Conservation (phyloP, 2,329 filamentous ascomycete genomes). For the Neopestalotiopsis rosae region DNA sequence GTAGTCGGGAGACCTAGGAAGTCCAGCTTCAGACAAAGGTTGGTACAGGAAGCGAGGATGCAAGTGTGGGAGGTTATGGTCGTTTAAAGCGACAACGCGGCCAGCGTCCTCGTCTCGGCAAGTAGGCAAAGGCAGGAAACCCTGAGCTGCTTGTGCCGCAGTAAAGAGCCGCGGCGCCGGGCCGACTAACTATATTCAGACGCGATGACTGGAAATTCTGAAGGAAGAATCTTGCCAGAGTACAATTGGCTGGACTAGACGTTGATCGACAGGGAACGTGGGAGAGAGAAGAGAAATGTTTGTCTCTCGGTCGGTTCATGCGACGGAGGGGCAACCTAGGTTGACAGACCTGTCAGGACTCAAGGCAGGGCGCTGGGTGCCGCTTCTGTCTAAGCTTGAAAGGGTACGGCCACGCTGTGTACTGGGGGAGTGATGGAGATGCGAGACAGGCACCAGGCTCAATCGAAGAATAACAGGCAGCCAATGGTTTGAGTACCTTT, state of each 20-base stretch:
- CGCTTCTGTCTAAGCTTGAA: not conserved
- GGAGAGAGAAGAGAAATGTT: not conserved
- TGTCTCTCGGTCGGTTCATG: conserved; percentile 10
- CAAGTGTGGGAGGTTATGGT: conserved; percentile 7
- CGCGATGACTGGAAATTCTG: not conserved
- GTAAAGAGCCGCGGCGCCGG: conserved; percentile 9
- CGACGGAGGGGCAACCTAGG: conserved; percentile 15
- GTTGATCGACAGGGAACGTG: conserved; percentile 5
- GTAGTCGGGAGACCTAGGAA: not conserved
- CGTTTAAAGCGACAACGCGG: conserved; percentile 12
- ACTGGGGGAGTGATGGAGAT: not conserved
- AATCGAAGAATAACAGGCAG: not conserved
- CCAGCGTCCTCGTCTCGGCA: conserved; percentile 7
- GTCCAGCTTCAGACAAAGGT: conserved; percentile 15
- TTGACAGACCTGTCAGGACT: not conserved
- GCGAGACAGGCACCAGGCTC: not conserved
- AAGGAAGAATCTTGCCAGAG: conserved; percentile 1
- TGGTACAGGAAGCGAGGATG: not conserved
- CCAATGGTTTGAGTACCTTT: not conserved
- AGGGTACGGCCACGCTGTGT: not conserved
- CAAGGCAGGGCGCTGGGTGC: not conserved
- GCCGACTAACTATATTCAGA: conserved; percentile 14
- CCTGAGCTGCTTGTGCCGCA: conserved; percentile 20
- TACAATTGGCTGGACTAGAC: conserved; percentile 16
- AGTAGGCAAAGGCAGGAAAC: conserved; percentile 3